A percentile compares a stretch with the other conserved stretches of the same genome.
Conservation (phyloP, 177 flowering plant genomes). For the Vitis hybrid region DNA sequence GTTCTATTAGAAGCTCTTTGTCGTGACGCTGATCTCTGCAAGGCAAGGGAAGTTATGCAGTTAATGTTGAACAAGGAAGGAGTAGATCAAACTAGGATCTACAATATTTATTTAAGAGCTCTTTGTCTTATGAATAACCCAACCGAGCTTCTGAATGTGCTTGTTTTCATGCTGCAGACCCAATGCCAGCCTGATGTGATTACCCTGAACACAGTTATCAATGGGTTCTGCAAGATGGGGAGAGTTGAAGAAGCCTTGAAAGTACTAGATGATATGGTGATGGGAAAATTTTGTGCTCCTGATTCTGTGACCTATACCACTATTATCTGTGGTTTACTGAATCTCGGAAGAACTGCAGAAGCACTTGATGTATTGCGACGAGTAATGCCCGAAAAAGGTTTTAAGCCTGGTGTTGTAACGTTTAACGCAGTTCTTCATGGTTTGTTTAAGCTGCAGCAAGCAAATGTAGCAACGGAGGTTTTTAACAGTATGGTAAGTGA, state of each 20-base stretch:
- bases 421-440: conserved; percentile 78
- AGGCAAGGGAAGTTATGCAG: conserved; percentile 61
- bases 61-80: conserved; percentile 53
- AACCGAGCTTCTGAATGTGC: conserved; percentile 80
- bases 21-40: conserved; percentile 43
- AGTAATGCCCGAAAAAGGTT: conserved; percentile 56
- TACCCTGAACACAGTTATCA: conserved; percentile 73
- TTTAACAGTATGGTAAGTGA: conserved; percentile 37
- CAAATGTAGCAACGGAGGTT: conserved; percentile 52
- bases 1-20: conserved; percentile 73
- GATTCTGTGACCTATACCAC: conserved; percentile 84
- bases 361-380: conserved; percentile 50
- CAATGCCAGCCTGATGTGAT: conserved; percentile 72
- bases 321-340: conserved; percentile 60
- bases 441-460: conserved; percentile 44
- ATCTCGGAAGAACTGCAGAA: conserved; percentile 49
- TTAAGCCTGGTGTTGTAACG: conserved; percentile 59
- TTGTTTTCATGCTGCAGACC: conserved; percentile 71
- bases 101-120: conserved; percentile 82
- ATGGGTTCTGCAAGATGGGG: conserved; percentile 83
- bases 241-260: conserved; percentile 68
- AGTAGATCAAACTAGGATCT: conserved; percentile 54
- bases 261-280: conserved; percentile 72
- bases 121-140: conserved; percentile 58
- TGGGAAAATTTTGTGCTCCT: conserved; percentile 65